Percentiles rank a stretch among this genome's conserved stretches.
Conservation (phyloP, 345 rosid genomes). For the Melaleuca alternifolia region DNA sequence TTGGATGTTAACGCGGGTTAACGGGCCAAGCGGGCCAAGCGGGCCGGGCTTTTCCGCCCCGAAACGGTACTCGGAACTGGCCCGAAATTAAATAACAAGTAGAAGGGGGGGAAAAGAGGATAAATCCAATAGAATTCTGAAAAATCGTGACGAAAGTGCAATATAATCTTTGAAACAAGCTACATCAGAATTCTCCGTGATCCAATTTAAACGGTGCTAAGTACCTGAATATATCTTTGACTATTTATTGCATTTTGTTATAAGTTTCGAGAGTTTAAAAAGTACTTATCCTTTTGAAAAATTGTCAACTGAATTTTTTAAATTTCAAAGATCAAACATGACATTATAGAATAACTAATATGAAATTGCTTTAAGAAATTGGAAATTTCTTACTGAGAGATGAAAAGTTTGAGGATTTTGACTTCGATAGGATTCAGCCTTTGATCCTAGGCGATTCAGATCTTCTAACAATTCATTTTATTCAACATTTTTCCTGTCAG, state of each 20-base stretch:
- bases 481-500: no score
- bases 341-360: background rate
- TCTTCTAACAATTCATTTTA: background rate
- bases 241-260: background rate
- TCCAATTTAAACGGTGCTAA: background rate
- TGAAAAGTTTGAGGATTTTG: background rate
- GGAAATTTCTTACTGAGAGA: background rate
- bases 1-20: background rate
- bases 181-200: background rate
- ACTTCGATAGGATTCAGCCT: background rate
- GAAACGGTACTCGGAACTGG: background rate
- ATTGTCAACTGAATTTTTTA: background rate
- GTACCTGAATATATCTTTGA: background rate
- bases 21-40: background rate
- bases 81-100: background rate
- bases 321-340: background rate
- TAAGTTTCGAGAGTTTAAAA: background rate
- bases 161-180: background rate
- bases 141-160: no score
- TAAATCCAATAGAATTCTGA: background rate
- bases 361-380: background rate
- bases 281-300: accelerated
- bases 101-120: background rate
- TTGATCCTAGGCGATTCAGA: background rate
- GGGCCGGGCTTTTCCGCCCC: background rate